Evolutionary conservation across 2,329 filamentous ascomycete species (phyloP), one percentile per base, ranked within the genome.

Genomic region (Colletotrichum sp.): DNA sequence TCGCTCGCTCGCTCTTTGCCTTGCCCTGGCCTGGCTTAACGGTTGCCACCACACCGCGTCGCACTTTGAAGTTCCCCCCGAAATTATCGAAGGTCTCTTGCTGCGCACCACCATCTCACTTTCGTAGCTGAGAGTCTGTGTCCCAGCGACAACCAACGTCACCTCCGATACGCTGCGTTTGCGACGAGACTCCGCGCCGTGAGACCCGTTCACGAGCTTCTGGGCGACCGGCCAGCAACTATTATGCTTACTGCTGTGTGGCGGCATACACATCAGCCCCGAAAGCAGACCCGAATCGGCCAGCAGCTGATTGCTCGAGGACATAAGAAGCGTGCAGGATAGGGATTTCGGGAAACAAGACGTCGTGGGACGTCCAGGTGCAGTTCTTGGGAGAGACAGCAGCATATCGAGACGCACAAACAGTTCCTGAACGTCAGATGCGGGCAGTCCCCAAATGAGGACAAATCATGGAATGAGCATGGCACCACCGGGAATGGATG

Each of bases 401-500:
- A n/a, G 30, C 30, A 26, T 32, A 43, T 36, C 13, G 38, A 38
- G 30, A 64, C 65, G 71, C 65, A 70, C 30, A 34, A 16, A 34
- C 13, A 24, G 74, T 59, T 32, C 30, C 64, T 16, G 43, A 65
- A 70, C 52, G 59, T 70, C 65, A 74, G 66, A 76, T 76, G 74
- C 71, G 71, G 74, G 74, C 65, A 30, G 32, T 58, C 24, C 64
- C 65, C 80, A 80, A 78, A 84, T 84, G 83, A 82, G 82, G 82
- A 83, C 81, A 78, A 84, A 84, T 81, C 83, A 84, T 85, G 85
- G 84, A 82, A 86, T 88, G 85, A 87, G 83, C 81, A 84, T 86
- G 81, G 81, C 84, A 78, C 84, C 85, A 77, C 82, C 83, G 78
- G 85, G 84, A 78, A 89, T 89, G 87, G 87, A 88, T 79, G 85